Conservation (phyloP, 768 basidiomycete genomes). For the Omphalotus guepiniiformis region DNA sequence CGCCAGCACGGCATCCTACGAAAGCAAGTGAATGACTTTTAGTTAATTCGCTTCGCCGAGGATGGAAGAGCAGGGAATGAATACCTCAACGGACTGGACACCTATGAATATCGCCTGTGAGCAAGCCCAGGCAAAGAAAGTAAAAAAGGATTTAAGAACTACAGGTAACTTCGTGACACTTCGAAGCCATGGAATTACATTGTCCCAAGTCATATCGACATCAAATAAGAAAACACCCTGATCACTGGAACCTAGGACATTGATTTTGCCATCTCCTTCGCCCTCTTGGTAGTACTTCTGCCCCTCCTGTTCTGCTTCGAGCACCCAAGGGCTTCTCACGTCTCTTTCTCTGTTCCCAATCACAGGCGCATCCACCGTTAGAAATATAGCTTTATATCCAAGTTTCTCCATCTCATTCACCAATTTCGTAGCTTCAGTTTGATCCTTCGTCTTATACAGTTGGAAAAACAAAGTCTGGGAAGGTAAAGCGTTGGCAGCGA, state of each 20-base stretch:
- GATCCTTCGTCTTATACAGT: constrained; percentile 77
- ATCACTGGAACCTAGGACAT: constrained; percentile 54
- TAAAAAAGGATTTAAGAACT: constrained; percentile 64
- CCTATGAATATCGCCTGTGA: constrained; percentile 31
- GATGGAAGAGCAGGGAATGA: constrained; percentile 12
- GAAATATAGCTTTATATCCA: constrained; percentile 84
- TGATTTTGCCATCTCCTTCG: constrained; percentile 23
- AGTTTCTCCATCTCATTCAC: constrained; percentile 66
- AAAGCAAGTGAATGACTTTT: constrained; percentile 10
- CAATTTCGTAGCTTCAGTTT: constrained; percentile 60
- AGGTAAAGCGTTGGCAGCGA: constrained; percentile 51
- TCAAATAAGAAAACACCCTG: constrained; percentile 50
- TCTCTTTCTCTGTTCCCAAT: constrained; percentile 79
- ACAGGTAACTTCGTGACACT: constrained; percentile 67
- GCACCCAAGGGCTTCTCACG: constrained; percentile 52
- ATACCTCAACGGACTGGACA: constrained; percentile 70
- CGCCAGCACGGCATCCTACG: constrained; percentile 81
- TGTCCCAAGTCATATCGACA: constrained; percentile 74
- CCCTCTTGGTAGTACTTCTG: constrained; percentile 21
- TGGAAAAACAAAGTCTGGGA: constrained; percentile 75
- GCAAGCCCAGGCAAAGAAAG: neutral
- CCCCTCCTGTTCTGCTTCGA: constrained; percentile 51
- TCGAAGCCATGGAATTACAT: constrained; percentile 74
- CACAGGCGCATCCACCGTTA: constrained; percentile 89
- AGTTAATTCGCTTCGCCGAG: neutral